These are phyloP conservation scores for Jacaranda mimosifolia DNA, from an alignment of 257 asterid species.

Conservation along the genomic window DNA sequence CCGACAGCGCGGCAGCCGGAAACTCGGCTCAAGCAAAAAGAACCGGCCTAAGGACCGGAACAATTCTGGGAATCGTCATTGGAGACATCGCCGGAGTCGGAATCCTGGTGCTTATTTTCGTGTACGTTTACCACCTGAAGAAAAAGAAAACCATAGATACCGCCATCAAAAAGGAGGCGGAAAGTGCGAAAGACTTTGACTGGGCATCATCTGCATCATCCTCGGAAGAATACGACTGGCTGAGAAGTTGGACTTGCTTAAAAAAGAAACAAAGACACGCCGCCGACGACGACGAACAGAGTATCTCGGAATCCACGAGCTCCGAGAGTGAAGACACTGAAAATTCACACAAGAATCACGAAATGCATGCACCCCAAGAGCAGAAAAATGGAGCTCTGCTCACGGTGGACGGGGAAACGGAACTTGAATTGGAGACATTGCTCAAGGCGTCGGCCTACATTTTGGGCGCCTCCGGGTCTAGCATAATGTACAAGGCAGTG, in stretches of 20 bases:
- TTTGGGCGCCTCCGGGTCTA: constrained; percentile 89
- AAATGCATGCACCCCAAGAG: constrained; percentile 34
- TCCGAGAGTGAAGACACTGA: constrained; percentile 46
- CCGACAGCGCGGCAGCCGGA: constrained; percentile 38
- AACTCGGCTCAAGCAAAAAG: constrained; percentile 25
- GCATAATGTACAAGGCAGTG: constrained; percentile 96
- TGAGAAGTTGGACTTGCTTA: constrained; percentile 78
- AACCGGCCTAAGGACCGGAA: constrained; percentile 52
- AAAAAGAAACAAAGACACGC: constrained; percentile 48
- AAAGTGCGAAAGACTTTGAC: constrained; percentile 64
- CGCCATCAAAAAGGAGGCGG: constrained; percentile 52
- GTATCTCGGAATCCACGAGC: constrained; percentile 54
- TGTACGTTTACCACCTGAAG: constrained; percentile 56
- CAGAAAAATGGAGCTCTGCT: constrained; percentile 80
- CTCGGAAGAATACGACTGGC: constrained; percentile 72
- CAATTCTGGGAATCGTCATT: constrained; percentile 73
- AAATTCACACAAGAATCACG: constrained; percentile 27
- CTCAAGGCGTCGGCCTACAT: constrained; percentile 94
- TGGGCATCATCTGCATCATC: constrained; percentile 82
- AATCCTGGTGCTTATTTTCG: constrained; percentile 54
- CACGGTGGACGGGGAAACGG: constrained; percentile 83
- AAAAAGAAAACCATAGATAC: constrained; percentile 48
- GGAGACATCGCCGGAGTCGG: constrained; percentile 78
- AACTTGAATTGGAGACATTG: constrained; percentile 82
- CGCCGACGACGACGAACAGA: constrained; percentile 35